Evolutionary conservation across 495 filamentous ascomycete species (phyloP).

Genomic region (Hyaloscypha bicolor): DNA sequence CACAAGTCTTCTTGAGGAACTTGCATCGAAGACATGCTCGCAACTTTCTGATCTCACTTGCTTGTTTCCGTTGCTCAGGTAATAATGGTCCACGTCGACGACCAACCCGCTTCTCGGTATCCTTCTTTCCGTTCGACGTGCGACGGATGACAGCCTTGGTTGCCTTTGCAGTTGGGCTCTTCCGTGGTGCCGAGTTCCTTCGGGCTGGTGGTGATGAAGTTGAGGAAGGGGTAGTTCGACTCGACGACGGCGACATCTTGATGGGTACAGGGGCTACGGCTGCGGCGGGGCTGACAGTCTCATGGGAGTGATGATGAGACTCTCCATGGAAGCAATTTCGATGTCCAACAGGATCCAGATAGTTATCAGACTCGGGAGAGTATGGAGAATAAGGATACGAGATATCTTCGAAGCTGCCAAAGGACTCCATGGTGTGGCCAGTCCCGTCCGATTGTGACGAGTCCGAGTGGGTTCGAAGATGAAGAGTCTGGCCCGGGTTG

Average conservation of each 20-base stretch:
- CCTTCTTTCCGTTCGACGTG: constrained; percentile 73
- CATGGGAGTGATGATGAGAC: constrained; percentile 46
- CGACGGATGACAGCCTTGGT: constrained; percentile 79
- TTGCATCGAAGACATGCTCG: constrained; percentile 94
- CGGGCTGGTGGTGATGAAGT: constrained; percentile 48
- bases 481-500: constrained; percentile 83
- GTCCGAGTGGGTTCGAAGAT: constrained; percentile 81
- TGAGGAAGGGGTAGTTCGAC: constrained; percentile 58
- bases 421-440: constrained; percentile 55
- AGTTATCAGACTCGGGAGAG: constrained; percentile 67
- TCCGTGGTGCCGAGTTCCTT: constrained; percentile 64
- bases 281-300: constrained; percentile 60
- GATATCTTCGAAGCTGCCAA: constrained; percentile 83
- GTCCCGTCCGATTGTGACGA: constrained; percentile 73
- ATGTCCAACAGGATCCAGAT: constrained; percentile 50
- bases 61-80: constrained; percentile 93
- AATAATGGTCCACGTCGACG: constrained; percentile 82
- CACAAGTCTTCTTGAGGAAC: constrained; percentile 97
- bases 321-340: constrained; percentile 52
- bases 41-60: constrained; percentile 89
- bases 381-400: constrained; percentile 71
- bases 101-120: constrained; percentile 87
- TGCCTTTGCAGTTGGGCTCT: constrained; percentile 78
- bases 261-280: constrained; percentile 70
- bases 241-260: constrained; percentile 68